Evolutionary conservation across 306 rosid genomes (phyloP), one percentile per base, ranked within the genome.

Genomic region (Citrullus mucosospermus): DNA sequence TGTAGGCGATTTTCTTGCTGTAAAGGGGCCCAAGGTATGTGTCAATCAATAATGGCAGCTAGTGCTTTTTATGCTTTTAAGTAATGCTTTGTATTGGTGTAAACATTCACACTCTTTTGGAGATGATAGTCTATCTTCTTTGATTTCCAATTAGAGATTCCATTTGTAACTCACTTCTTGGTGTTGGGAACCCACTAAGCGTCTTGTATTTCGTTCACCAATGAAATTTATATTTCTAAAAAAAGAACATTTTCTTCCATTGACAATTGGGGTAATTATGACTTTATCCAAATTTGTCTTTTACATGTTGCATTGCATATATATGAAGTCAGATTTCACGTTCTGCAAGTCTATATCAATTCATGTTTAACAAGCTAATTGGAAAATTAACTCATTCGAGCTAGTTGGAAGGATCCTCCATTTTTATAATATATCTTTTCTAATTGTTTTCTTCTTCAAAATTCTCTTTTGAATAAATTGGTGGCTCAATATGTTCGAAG

Each of bases 11-110:
- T 78, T 63, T 75, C 96, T 96, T 80, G 77, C 97, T 48, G 98
- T 96, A 28, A 96, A 83, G 88, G 99, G 99, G 78, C 99, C 99
- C 59, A 96, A 96, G 97, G 99, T 92, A 83, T 1, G 25, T 44
- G 13, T 59, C 78, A 48, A 74, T 53, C 78, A 74, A 34, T 32
- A 5, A 51, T 32, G 46, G 62, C 5, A 51, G 32, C 61, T 17
- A 32, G 32, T 70, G 1, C 5, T 22, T 60, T n/a, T 43, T 43
- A 43, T 20, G 75, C 75, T 69, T 72, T 51, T 51, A 51, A 18
- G 20, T 53, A 46, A 6, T 46, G 51, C 6, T 46, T 46, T 46
- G 51, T 46, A 46, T 0, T 0, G 3, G 51, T 46, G 8, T 46
- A 10, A 46, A 46, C 14, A 46, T 1, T 11, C 51, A 44, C 50